phyloP scores from a whole-genome alignment of 2,329 filamentous ascomycete species.

The Fonsecaea multimorphosa region DNA sequence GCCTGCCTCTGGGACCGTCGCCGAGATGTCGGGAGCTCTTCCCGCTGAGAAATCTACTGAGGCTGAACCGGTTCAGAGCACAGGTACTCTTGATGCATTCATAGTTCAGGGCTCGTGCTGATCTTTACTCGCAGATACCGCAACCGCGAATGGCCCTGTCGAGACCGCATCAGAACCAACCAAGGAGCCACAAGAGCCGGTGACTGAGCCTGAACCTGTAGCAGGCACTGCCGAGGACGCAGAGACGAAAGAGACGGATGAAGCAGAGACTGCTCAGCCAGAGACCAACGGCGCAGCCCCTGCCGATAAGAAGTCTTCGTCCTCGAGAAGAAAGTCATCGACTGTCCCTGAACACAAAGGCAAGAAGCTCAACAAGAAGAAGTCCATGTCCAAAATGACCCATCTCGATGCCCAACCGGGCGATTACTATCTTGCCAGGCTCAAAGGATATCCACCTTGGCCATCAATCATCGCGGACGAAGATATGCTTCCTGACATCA shows the following conservation, averaged over 20 bases:
- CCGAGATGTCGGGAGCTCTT: slow-evolving; percentile 38
- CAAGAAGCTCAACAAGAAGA: slow-evolving; percentile 87
- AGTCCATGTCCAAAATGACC: slow-evolving; percentile 72
- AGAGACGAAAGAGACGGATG: slow-evolving; percentile 29
- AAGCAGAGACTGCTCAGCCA: slow-evolving; percentile 46
- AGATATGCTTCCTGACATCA: slow-evolving; percentile 81
- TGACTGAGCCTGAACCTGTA: slow-evolving; percentile 40
- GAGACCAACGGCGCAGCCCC: slow-evolving; percentile 58
- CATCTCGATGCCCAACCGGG: slow-evolving; percentile 85
- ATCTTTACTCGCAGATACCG: slow-evolving; percentile 33
- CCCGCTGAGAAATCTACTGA: slow-evolving; percentile 48
- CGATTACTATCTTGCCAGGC: slow-evolving; percentile 87
- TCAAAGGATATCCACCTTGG: slow-evolving; percentile 95
- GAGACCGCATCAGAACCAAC: slow-evolving; percentile 39
- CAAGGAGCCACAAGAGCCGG: slow-evolving; percentile 42
- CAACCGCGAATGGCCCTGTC: slow-evolving; percentile 38
- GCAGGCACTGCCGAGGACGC: slow-evolving; percentile 31
- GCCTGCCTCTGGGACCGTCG: slow-evolving; percentile 36
- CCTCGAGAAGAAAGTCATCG: slow-evolving; percentile 73
- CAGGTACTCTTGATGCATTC: slow-evolving; percentile 35
- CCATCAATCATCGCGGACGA: slow-evolving; percentile 93
- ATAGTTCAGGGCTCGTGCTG: slow-evolving; percentile 6
- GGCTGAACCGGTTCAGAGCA: slow-evolving; percentile 42
- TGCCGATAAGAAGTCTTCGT: slow-evolving; percentile 59
- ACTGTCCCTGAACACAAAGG: slow-evolving; percentile 69